Base-by-base conservation (phyloP, 208 protist genomes). In the Trypanosoma lewisi region DNA sequence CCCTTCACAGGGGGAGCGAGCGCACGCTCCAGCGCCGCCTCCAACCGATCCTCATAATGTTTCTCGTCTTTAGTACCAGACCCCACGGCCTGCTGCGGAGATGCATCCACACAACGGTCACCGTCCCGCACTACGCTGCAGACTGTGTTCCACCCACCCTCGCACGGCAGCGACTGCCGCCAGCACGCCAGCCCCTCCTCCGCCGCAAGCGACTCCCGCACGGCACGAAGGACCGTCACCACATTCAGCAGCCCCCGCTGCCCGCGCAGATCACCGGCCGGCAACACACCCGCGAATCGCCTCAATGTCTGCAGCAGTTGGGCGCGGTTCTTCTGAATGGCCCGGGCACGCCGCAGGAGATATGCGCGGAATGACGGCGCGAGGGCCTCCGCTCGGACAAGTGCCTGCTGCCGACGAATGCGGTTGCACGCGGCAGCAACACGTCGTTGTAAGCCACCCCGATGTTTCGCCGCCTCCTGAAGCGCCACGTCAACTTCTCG, bases 231-330 rank as follows among this genome's bases (percentile, higher is more conserved):
- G 21, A 59, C 55, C 4, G 45, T 48, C 34, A 52, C 65, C 21
- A 56, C 44, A 28, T 63, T 63, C 12, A 31, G 27, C 7, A 25
- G 9, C 21, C 41, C 63, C 19, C 45, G 31, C 14, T 27, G 4
- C 19, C 54, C 30, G 4, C 42, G 33, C 17, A 70, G 28, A 19
- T 63, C 56, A 23, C 45, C 59, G 19, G 39, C 21, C 33, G 45
- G 21, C 0, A 72, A 25, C 17, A 61, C 21, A 25, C 19, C 6
- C 21, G 62, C 67, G 17, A 66, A 61, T 7, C 52, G 63, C 53
- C 74, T 75, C 8, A 87, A 65, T 27, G 63, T 67, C 57, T 78
- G 66, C 28, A 81, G 61, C 19, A 83, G 37, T 11, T 66, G 51
- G 16, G 41, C 58, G 16, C 81, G 81, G 19, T 54, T 59, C 8